Evolutionary conservation across 768 basidiomycete species (phyloP), one percentile per base, ranked within the genome.

Genomic region (Pholiota molesta): DNA sequence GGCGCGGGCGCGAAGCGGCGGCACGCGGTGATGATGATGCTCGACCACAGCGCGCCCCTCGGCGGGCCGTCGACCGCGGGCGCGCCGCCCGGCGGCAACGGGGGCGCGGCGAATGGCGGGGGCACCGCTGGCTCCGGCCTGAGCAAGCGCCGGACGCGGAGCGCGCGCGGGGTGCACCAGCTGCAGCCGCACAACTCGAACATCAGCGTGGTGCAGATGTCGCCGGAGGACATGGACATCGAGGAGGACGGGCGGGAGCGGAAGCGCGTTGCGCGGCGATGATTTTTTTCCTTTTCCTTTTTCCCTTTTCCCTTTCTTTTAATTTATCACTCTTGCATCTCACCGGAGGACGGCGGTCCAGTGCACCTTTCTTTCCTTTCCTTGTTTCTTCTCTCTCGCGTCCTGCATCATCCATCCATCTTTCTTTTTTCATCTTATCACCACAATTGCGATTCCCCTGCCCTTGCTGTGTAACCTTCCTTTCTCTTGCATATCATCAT

Each of bases 1-100:
- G 73, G 83, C 4, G 79, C 84, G 0, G 90, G 89, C 33, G 79
- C 84, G 1, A 93, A 93, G 73, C 86, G 92, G 8, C 83, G 91
- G 35, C 89, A 93, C 66, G 88, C 89, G 0, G 82, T 89, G 68
- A 90, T 92, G 87, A 86, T 90, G 83, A 84, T 88, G 81, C 80
- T 89, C 3, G 90, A 91, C 65, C 77, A 87, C 0, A 68, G 79
- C 16, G 67, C 81, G 3, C 65, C 82, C 23, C 74, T 79, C 16
- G 70, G 75, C 13, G 69, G 72, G 39, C 66, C 79, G 1, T 73
- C 82, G 5, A 73, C 79, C 14, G 70, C 78, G 17, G 75, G 75
- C 37, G 51, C 70, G 51, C 57, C 64, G 66, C 42, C 68, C 40
- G 59, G 68, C 42, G 55, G 65, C 23, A 53, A 63, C 23, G 55